A percentile compares a stretch with the other conserved stretches of the same genome.
phyloP scores from a whole-genome alignment of 176 grass and related monocot species.

The Carex myosuroides region DNA sequence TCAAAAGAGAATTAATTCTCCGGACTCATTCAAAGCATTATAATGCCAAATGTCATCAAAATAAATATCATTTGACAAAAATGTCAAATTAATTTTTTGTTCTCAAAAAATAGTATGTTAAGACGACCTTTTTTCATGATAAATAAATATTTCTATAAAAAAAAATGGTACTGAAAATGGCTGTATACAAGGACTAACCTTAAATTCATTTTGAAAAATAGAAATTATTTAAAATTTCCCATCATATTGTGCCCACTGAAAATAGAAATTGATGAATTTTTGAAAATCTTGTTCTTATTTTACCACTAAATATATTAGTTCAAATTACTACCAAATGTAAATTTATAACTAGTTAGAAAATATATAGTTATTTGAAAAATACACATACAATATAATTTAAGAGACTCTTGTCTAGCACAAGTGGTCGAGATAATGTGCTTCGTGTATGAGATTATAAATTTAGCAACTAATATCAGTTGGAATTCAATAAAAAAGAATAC shows the following conservation, averaged over 20 bases:
- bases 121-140: neutral
- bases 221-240: too few relatives aligned
- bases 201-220: too few relatives aligned
- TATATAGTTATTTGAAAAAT: neutral
- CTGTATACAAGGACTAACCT: neutral
- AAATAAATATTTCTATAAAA: neutral
- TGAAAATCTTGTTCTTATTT: too few relatives aligned
- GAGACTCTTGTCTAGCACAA: too few relatives aligned
- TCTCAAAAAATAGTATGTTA: neutral
- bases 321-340: neutral
- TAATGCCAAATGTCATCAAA: neutral
- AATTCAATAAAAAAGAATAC: too few relatives aligned
- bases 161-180: neutral
- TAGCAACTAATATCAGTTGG: too few relatives aligned
- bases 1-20: neutral
- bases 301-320: neutral
- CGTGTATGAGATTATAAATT: too few relatives aligned
- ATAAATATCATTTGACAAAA: slow-evolving; percentile 6
- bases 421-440: too few relatives aligned
- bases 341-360: neutral
- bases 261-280: too few relatives aligned
- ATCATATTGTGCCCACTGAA: too few relatives aligned
- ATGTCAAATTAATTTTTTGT: neutral
- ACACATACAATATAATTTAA: neutral
- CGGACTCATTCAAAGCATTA: neutral